phyloP scores from a whole-genome alignment of 306 rosid species.

The Senna siamea region DNA sequence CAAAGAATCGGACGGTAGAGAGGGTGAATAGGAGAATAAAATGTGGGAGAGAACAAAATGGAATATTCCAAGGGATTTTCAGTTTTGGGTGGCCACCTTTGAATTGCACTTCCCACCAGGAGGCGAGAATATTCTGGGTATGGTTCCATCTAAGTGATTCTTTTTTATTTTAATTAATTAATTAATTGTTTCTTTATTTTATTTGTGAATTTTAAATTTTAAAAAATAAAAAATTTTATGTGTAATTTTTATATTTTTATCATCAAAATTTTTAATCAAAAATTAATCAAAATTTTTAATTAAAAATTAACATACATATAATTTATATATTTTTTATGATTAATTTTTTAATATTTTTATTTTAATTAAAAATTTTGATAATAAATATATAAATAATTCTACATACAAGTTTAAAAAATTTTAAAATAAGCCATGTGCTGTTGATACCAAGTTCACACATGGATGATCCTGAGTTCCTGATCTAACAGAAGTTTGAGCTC shows the following conservation, averaged over 20 bases:
- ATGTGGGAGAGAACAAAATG: conserved; percentile 32
- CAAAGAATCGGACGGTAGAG: background rate
- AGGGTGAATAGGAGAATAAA: background rate
- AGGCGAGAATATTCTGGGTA: conserved; percentile 38
- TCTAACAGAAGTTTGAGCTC: background rate
- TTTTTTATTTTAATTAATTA: background rate
- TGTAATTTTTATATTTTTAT: background rate
- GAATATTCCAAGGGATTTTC: conserved; percentile 49
- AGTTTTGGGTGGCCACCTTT: conserved; percentile 23
- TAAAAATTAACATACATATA: no score
- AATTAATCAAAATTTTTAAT: no score
- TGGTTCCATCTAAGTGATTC: conserved; percentile 12
- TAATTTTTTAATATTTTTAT: no score
- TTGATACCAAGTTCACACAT: background rate
- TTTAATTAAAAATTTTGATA: no score
- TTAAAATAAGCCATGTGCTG: conserved; percentile 26
- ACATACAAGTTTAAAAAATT: background rate
- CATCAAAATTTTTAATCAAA: no score
- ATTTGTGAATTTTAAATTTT: conserved; percentile 2
- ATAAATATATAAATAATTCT: no score
- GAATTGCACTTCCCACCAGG: background rate
- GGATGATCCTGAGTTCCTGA: background rate
- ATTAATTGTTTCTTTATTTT: no score
- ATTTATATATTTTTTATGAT: no score
- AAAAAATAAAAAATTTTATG: background rate